Evolutionary conservation across 805 yeast genomes (phyloP), one percentile per base, ranked within the genome.

Genomic region (Kurtzmaniella cleridarum): DNA sequence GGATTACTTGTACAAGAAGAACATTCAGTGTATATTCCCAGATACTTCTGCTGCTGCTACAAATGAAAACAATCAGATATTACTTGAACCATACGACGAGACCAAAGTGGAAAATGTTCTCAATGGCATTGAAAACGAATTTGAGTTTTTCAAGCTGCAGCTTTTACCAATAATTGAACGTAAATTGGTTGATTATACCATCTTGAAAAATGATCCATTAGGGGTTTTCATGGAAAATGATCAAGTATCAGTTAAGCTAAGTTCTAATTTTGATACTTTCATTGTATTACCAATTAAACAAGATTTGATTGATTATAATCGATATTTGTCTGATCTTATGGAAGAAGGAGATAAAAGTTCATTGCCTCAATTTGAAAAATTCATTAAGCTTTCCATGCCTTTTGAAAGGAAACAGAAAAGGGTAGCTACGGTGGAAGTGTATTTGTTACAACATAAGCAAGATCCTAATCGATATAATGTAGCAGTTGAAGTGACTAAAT

Each of bases 91-190:
- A 18, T 68, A 68, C 46, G 66, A 68, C 43, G 71, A 64, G 41
- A 44, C 57, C 15, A 52, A 49, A 24, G 34, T 62, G 2, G 44
- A 47, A 16, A 58, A 59, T 39, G 67, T 64, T 11, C 16, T 59
- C 12, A 40, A 49, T 13, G 71, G 71, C 3, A 49, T 66, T 16
- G 71, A 67, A 10, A 62, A 53, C 40, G 64, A 63, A 46, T 66
- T 49, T 45, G 71, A 64, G 39, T 53, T 55, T 36, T 60, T 66
- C 42, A 57, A 50, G 31, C 30, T 38, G 6, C 63, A 66, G 39
- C 45, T 66, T 3, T 32, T 57, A 3, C 53, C 57, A 6, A 26
- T 53, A 5, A 46, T 55, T 3, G 66, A 59, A 29, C 34, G 41
- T 15, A 43, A 54, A 27, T 51, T 66, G 17, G 47, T 59, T 3